Base-by-base conservation (phyloP, 768 basidiomycete genomes). In the Fomitopsis pulvina region DNA sequence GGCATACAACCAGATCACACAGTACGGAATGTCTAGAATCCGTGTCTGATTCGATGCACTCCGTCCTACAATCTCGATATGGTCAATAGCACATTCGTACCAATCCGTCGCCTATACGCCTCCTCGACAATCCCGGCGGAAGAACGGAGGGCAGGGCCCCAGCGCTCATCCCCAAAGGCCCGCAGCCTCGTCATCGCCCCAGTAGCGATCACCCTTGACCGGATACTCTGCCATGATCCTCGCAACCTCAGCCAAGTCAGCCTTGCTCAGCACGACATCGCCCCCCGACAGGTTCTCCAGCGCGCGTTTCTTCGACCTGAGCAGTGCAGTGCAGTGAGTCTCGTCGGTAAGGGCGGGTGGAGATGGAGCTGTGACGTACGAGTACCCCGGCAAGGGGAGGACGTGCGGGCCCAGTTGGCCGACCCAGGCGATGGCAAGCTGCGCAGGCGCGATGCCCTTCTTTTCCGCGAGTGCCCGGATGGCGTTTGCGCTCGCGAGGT, bases 371-470 rank as follows among this genome's bases (percentile, higher is more conserved):
- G 2, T 11, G 4, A 50, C 66, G 41, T 41, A 70, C 68, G 69
- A 70, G n/a, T 68, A 68, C 0, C 76, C 76, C 0, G 75, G 75
- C 22, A 78, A 66, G 1, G 76, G 74, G 49, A 77, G 66, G 26
- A 73, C 66, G 58, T 72, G 64, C 6, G 45, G 41, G 8, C 69
- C 70, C 9, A 63, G 64, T 12, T 64, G 52, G 25, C 41, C 41
- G 5, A 72, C 70, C 71, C 71, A 72, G 0, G 68, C 71, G 26
- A 71, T 58, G 52, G 55, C 60, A 14, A 72, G 59, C 51, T 69
- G 67, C 1, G 67, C 69, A 8, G 71, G 60, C 1, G 71, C 67
- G 37, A 74, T 59, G 2, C 68, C 69, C 59, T 71, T 73, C 55
- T 63, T 63, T 37, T 58, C 50, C 0, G 74, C 74, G 24, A 77